Base-by-base conservation (phyloP, 164 flowering plant genomes). In the Platanus orientalis region DNA sequence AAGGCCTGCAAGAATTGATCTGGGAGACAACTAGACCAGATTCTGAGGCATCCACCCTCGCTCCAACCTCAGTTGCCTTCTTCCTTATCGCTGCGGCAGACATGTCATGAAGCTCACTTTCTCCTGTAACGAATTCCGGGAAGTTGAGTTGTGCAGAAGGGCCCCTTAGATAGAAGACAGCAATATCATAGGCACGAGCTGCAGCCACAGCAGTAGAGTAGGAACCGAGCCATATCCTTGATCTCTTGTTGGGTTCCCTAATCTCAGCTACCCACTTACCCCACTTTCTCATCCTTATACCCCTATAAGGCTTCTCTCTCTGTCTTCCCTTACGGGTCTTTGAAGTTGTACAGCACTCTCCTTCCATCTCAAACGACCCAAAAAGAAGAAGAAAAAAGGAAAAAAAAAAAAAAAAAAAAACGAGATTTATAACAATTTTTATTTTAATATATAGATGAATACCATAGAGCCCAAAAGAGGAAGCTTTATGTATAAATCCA, bases 281-380 rank as follows among this genome's bases (percentile, higher is more conserved):
- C 96, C 96, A 89, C 79, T 85, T 87, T 42, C 96, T 79, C 96
- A 80, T 87, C 87, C 96, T 75, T 61, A 89, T 83, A 3, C 96
- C 93, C 66, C 87, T 84, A 58, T 85, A 89, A 5, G 80, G 88
- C 75, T 80, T 83, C 70, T 77, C 80, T 42, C 54, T 74, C 69
- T 49, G 59, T 67, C 32, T 51, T 28, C 14, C 47, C 54, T 72
- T 68, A 64, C 69, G 65, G 58, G 64, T 72, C 60, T 72, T 71
- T 7, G 75, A 12, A 58, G 72, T 47, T 2, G 73, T 62, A 64
- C 71, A 74, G 47, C 76, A 78, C 51, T 68, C 73, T 36, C 75
- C 76, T 53, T 77, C 83, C 82, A 76, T 79, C 44, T 42, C 6
- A 20, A n/a, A 9, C 19, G 5, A 10, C 53, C 27, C n/a, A n/a